Evolutionary conservation across 208 protist species (phyloP), one percentile per base, ranked within the genome.

Genomic region (Trypanosoma melophagium): DNA sequence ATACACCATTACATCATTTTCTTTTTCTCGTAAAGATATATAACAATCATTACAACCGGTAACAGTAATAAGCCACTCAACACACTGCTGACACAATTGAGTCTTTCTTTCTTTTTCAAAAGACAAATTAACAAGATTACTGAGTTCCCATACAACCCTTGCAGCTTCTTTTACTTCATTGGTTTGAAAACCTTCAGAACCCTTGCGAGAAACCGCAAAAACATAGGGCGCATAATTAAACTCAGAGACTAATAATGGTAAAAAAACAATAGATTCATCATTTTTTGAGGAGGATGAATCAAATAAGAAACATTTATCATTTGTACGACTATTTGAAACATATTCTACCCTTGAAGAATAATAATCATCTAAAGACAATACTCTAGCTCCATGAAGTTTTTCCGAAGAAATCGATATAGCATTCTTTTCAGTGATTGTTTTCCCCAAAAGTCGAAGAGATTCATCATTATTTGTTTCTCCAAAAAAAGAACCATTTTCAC

Each of bases 1-100:
- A 62, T 80, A 83, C 0, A 65, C 77, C 14, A 77, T 45, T 17
- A 16, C 38, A 62, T 56, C 41, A 45, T 58, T 41, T 17, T 19
- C 4, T 25, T 54, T 13, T 49, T 71, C 65, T 28, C 31, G n/a
- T 38, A 86, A 53, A n/a, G 73, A 80, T 31, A 83, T 45, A 58
- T 79, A 83, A 17, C 77, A 72, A 62, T 83, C 66, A 16, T 78
- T 60, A 52, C 77, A 78, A 19, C 70, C 77, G 7, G 74, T 83
- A 47, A 74, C 70, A 59, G 71, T 54, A 47, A 42, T 72, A 44
- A 87, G 55, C 77, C 77, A 87, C n/a, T 84, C 77, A 31, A 87
- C 71, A 62, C 75, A 83, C 60, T 83, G 74, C 44, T 81, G 81
- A 57, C 77, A 83, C 38, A 83, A 51, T 58, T 79, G 60, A 22